Conservation (phyloP, 2,329 filamentous ascomycete species). For the Furcasterigmium furcatum region DNA sequence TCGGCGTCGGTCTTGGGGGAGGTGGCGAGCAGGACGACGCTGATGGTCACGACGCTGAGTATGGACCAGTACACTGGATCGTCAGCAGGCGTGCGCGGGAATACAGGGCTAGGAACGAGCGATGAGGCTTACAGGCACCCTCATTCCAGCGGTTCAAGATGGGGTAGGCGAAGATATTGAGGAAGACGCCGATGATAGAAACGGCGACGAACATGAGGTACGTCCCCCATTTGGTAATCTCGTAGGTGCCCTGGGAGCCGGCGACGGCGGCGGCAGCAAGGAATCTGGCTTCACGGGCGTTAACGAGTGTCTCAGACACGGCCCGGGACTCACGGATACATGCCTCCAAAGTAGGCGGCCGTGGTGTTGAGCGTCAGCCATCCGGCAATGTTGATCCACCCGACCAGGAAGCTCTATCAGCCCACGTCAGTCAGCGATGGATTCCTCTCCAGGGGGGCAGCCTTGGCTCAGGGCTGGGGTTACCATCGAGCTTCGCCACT, state of each 20-base stretch:
- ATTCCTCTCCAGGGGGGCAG: no score
- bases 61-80: constrained; percentile 37
- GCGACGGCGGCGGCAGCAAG: constrained; percentile 36
- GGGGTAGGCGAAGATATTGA: constrained; percentile 34
- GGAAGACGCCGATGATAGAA: constrained; percentile 28
- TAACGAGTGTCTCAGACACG: no score
- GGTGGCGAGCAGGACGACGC: constrained; percentile 34
- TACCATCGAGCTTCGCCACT: constrained; percentile 29
- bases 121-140: no score
- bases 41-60: constrained; percentile 34
- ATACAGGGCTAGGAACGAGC: no score
- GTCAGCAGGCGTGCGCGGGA: no score
- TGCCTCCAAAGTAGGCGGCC: constrained; percentile 39
- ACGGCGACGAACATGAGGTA: constrained; percentile 37
- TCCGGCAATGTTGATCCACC: constrained; percentile 40
- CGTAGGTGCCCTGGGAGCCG: constrained; percentile 31
- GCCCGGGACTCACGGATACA: no score
- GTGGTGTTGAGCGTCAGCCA: constrained; percentile 35
- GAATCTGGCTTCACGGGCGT: constrained; percentile 23
- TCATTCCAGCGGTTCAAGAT: constrained; percentile 38
- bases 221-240: constrained; percentile 31
- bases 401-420: constrained; percentile 17
- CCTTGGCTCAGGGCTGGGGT: no score
- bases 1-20: constrained; percentile 14
- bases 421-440: background rate